Percentiles rank a stretch among this genome's conserved stretches.
phyloP scores from a whole-genome alignment of 1,139 yeast genomes.

The Martiniozyma asiatica region DNA sequence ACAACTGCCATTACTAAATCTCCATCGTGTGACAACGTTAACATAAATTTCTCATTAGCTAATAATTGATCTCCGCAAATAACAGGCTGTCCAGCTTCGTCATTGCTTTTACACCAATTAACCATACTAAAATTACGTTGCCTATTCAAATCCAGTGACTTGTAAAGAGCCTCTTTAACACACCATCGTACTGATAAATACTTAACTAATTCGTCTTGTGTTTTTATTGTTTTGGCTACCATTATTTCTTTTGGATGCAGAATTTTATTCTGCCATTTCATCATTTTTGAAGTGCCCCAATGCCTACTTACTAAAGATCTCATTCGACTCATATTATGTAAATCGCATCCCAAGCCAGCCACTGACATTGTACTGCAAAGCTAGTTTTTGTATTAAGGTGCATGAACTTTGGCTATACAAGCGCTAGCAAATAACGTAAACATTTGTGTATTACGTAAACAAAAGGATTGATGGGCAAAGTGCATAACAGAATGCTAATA shows the following conservation, averaged over 20 bases:
- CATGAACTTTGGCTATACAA: too few relatives aligned
- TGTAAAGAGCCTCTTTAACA: slow-evolving; percentile 62
- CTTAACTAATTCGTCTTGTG: slow-evolving; percentile 20
- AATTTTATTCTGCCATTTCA: slow-evolving; percentile 36
- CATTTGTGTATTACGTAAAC: too few relatives aligned
- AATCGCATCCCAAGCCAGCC: slow-evolving; percentile 53
- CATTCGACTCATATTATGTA: slow-evolving; percentile 42
- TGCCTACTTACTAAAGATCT: slow-evolving; percentile 27
- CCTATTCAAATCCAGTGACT: slow-evolving; percentile 37
- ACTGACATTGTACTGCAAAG: slow-evolving; percentile 13
- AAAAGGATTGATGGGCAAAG: too few relatives aligned
- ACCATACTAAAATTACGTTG: slow-evolving; percentile 45
- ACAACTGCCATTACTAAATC: slow-evolving; percentile 34
- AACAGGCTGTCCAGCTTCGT: slow-evolving; percentile 26
- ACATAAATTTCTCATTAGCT: slow-evolving; percentile 39
- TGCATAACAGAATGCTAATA: too few relatives aligned
- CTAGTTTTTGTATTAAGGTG: too few relatives aligned
- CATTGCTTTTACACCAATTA: slow-evolving; percentile 45
- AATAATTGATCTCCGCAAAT: slow-evolving; percentile 22
- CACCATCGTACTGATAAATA: slow-evolving; percentile 53
- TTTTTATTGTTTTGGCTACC: slow-evolving; percentile 27
- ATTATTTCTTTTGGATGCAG: slow-evolving; percentile 39
- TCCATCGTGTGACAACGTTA: slow-evolving; percentile 57
- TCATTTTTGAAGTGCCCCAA: slow-evolving; percentile 21
- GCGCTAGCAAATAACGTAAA: too few relatives aligned